Conservation (phyloP, 1,284 basidiomycete genomes). For the Mrakiaceae sp. region DNA sequence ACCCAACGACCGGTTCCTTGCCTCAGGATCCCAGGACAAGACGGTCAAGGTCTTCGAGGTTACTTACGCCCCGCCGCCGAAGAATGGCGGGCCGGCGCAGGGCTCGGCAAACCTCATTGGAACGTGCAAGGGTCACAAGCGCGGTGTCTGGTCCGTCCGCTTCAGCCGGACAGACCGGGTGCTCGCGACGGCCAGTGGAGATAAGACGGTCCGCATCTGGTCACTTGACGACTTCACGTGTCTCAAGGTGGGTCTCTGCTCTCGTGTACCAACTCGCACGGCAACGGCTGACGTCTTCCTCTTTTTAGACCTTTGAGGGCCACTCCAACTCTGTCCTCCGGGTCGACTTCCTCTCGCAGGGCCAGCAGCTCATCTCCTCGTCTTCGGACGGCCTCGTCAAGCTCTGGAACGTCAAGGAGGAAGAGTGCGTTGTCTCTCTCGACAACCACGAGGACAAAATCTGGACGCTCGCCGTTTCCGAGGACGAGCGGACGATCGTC, state of each 20-base stretch:
- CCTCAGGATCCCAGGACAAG: slow-evolving; percentile 90
- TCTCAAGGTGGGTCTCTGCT: slow-evolving; percentile 45
- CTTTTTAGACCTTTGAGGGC: slow-evolving; percentile 70
- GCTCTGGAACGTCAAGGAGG: slow-evolving; percentile 83
- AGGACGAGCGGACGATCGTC: slow-evolving; percentile 66
- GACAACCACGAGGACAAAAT: slow-evolving; percentile 98
- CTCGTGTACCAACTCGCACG: slow-evolving; percentile 12
- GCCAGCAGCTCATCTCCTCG: slow-evolving; percentile 75
- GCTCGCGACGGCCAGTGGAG: slow-evolving; percentile 85
- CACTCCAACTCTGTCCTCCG: slow-evolving; percentile 95
- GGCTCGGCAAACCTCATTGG: slow-evolving; percentile 70
- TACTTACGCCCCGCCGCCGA: slow-evolving; percentile 41
- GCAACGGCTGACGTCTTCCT: neutral
- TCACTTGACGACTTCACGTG: slow-evolving; percentile 81
- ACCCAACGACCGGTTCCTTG: slow-evolving; percentile 78
- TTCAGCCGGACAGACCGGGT: slow-evolving; percentile 76
- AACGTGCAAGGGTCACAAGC: slow-evolving; percentile 87
- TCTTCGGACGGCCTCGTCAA: slow-evolving; percentile 93
- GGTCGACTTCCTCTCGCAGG: slow-evolving; percentile 74
- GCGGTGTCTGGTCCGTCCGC: slow-evolving; percentile 89
- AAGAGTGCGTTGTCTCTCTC: slow-evolving; percentile 75
- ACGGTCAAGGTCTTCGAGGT: slow-evolving; percentile 85
- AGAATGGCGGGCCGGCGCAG: slow-evolving; percentile 30
- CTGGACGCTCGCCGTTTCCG: slow-evolving; percentile 76
- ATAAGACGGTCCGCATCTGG: slow-evolving; percentile 91